Evolutionary conservation across 805 yeast species (phyloP).

Genomic region (Candida odintsovae): DNA sequence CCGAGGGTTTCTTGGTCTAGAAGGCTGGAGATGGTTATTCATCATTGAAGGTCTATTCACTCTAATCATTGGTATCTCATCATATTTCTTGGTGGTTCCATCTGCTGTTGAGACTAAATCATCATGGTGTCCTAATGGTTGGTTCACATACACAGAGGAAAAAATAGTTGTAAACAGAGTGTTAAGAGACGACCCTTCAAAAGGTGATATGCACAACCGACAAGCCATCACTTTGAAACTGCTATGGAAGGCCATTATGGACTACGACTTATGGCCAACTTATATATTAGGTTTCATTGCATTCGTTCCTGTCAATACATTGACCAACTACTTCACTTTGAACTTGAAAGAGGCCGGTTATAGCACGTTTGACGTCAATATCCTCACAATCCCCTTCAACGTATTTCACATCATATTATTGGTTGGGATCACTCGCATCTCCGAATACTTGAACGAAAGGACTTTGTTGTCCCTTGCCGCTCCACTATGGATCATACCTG

Average conservation of each 20-base stretch:
- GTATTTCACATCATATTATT: slow-evolving; percentile 33
- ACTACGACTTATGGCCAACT: slow-evolving; percentile 54
- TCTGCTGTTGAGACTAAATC: slow-evolving; percentile 49
- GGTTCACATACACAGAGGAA: slow-evolving; percentile 50
- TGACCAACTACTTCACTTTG: slow-evolving; percentile 40
- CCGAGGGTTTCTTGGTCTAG: slow-evolving; percentile 38
- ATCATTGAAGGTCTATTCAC: slow-evolving; percentile 60
- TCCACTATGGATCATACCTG: slow-evolving; percentile 30
- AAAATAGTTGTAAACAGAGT: slow-evolving; percentile 54
- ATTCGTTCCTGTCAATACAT: slow-evolving; percentile 27
- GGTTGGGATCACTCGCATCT: slow-evolving; percentile 30
- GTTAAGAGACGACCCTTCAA: slow-evolving; percentile 59
- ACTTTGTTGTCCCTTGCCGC: slow-evolving; percentile 24
- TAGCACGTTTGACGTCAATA: slow-evolving; percentile 43
- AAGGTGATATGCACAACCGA: slow-evolving; percentile 63
- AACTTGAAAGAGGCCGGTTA: slow-evolving; percentile 44
- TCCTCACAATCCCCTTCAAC: slow-evolving; percentile 46
- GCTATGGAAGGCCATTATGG: slow-evolving; percentile 36
- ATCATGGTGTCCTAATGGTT: slow-evolving; percentile 45
- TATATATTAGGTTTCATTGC: slow-evolving; percentile 42
- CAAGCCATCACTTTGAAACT: slow-evolving; percentile 38
- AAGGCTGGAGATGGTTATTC: slow-evolving; percentile 67
- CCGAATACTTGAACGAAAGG: slow-evolving; percentile 23
- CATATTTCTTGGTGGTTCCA: slow-evolving; percentile 49
- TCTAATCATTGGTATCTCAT: slow-evolving; percentile 42